Evolutionary conservation across 2,329 filamentous ascomycete genomes (phyloP), one percentile per base, ranked within the genome.

Genomic region (Diaporthe batatas): DNA sequence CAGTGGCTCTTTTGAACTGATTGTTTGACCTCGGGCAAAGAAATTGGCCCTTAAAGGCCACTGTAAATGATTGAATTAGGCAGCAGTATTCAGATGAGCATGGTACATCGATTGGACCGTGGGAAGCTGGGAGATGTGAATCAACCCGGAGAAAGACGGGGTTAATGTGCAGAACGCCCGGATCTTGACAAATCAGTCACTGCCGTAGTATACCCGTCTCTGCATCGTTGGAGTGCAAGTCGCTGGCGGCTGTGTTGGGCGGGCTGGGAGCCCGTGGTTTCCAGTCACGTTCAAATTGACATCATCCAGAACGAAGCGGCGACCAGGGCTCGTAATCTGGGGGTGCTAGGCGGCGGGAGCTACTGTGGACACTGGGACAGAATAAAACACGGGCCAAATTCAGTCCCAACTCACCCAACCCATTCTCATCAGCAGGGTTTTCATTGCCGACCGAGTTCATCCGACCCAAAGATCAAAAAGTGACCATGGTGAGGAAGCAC

Each of bases 401-500:
- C 49, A n/a, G 39, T 70, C 21, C 7, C 42, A 36, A 62, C 18
- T 36, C 23, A 70, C 55, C 34, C 54, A 47, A 51, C 23, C 68
- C 55, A 62, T 34, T 36, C 49, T 54, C 34, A 62, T 54, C 34
- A 62, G 23, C 68, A 70, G 44, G 36, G 32, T 59, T 42, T 62
- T 42, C 36, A 42, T 23, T 49, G 36, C 44, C 57, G 23, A 64
- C 32, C 44, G 51, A 57, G 18, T 18, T 29, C 55, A 25, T 39
- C 36, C 25, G 34, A 54, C 6, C 53, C 53, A 11, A 44, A 21
- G n/a, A 62, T 10, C 21, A 18, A 10, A 14, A 69, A 25, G 29
- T 32, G 34, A 70, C 21, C 42, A 75, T 74, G 71, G 74, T 75
- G 57, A 72, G 58, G 29, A 32, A 44, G 70, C 51, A 32, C n/a